phyloP scores from a whole-genome alignment of 2,329 filamentous ascomycete species.

The Aspergillus fumigatiaffinis region DNA sequence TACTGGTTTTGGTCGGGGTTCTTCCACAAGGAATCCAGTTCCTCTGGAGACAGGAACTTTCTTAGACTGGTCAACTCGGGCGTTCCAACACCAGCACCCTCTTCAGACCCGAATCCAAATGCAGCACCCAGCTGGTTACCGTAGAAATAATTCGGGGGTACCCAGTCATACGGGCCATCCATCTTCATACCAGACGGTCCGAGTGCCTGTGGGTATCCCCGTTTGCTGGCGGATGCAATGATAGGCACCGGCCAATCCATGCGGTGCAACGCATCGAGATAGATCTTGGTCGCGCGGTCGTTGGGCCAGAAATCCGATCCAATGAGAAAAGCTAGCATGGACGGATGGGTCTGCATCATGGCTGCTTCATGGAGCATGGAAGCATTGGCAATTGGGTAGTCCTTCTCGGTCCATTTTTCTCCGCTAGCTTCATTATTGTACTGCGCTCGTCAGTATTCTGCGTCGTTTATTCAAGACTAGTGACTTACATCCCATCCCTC shows the following conservation, averaged over 20 bases:
- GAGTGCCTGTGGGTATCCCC: constrained; percentile 50
- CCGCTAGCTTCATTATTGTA: constrained; percentile 55
- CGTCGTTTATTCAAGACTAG: neutral
- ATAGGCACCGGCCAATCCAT: constrained; percentile 57
- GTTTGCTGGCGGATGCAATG: constrained; percentile 54
- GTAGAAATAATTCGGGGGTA: constrained; percentile 63
- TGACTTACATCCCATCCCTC: constrained; percentile 51
- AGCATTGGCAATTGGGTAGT: constrained; percentile 53
- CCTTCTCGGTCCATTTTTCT: constrained; percentile 48
- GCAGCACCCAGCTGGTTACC: constrained; percentile 52
- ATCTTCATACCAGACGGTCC: constrained; percentile 62
- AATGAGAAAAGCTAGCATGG: constrained; percentile 55
- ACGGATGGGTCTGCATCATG: constrained; percentile 59
- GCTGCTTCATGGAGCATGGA: constrained; percentile 58
- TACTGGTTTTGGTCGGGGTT: constrained; percentile 51
- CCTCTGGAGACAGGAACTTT: constrained; percentile 50
- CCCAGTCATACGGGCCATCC: constrained; percentile 64
- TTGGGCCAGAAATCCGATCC: constrained; percentile 64
- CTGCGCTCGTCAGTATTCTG: constrained; percentile 10
- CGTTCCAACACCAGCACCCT: constrained; percentile 60
- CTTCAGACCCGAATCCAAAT: constrained; percentile 62
- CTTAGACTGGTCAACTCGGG: constrained; percentile 53
- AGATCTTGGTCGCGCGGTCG: constrained; percentile 52
- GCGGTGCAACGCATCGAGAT: constrained; percentile 47
- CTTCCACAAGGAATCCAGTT: constrained; percentile 56